Base-by-base conservation (phyloP, 2,329 filamentous ascomycete genomes). In the Harringtonia aguacate region DNA sequence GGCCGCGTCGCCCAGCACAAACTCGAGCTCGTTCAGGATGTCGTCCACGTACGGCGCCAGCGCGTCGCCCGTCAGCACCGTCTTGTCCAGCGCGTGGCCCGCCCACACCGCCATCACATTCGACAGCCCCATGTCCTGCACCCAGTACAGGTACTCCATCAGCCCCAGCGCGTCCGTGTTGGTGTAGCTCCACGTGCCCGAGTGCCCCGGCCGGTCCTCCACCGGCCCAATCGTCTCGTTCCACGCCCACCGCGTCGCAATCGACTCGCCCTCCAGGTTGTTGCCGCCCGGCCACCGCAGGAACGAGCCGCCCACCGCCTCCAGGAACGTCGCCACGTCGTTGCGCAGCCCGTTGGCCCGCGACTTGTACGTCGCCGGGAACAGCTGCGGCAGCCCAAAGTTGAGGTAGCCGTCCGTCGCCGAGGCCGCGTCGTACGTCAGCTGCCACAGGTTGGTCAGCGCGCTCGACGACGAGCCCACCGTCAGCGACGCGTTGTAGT, bases 201-300 rank as follows among this genome's bases (percentile, higher is more conserved):
- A 61, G 49, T 73, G 71, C 5, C 77, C 77, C 9, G 73, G 73
- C 3, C 78, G 67, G 46, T 71, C 59, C 39, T 67, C 63, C 0
- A 79, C 63, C 2, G 73, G 72, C 0, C 74, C 73, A 27, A 79
- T 60, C 0, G 70, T 71, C 43, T 74, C 59, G 50, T 72, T 70
- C 70, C 70, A 73, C 52, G 72, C 62, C 69, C 70, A 73, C 53
- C 58, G 66, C 4, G 60, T 63, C 35, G 53, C 54, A 48, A 66
- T 64, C 21, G 60, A 65, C 38, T 59, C 54, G 0, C 70, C 70
- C 53, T 73, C 69, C 2, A 81, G 59, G 63, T 79, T 80, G 55
- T 80, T 81, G 9, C 77, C 79, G 7, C 81, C 81, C 0, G 80
- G 79, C 46, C 82, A 73, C 15, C 81, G 70, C 36, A 84, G 67